A percentile compares a stretch with the other conserved stretches of the same genome.
Conservation (phyloP, 805 yeast genomes). For the Candida cerambycidarum region DNA sequence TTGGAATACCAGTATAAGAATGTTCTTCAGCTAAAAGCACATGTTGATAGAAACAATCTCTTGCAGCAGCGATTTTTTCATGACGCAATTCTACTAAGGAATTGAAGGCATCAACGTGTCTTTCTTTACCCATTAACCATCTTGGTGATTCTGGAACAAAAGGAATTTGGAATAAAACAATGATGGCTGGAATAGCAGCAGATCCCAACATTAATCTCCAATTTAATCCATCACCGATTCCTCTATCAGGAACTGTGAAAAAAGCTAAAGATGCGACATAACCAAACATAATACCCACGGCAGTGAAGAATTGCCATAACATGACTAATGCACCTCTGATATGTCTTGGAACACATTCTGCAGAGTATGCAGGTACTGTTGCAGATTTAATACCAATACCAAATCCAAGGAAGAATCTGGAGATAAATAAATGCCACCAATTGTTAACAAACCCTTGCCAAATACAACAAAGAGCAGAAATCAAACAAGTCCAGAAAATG, state of each 20-base stretch:
- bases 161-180: conserved; percentile 50
- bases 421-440: conserved; percentile 61
- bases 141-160: conserved; percentile 71
- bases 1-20: conserved; percentile 46
- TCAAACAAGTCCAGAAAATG: conserved; percentile 57
- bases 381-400: conserved; percentile 70
- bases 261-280: conserved; percentile 60
- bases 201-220: conserved; percentile 70
- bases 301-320: conserved; percentile 77
- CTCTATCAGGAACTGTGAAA: conserved; percentile 49
- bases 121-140: conserved; percentile 58
- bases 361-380: conserved; percentile 66
- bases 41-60: conserved; percentile 61
- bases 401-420: conserved; percentile 58
- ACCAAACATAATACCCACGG: conserved; percentile 70
- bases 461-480: conserved; percentile 59
- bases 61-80: conserved; percentile 55
- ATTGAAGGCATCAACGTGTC: conserved; percentile 49
- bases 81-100: conserved; percentile 49
- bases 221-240: conserved; percentile 47
- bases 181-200: conserved; percentile 55
- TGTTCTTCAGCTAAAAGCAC: conserved; percentile 61
- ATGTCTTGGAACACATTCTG: conserved; percentile 58
- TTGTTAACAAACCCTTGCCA: conserved; percentile 68
- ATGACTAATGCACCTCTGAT: conserved; percentile 66